These are phyloP conservation scores for Microsporum ferrugineum DNA, from an alignment of 2,329 filamentous ascomycete species.

Conservation along the genomic window DNA sequence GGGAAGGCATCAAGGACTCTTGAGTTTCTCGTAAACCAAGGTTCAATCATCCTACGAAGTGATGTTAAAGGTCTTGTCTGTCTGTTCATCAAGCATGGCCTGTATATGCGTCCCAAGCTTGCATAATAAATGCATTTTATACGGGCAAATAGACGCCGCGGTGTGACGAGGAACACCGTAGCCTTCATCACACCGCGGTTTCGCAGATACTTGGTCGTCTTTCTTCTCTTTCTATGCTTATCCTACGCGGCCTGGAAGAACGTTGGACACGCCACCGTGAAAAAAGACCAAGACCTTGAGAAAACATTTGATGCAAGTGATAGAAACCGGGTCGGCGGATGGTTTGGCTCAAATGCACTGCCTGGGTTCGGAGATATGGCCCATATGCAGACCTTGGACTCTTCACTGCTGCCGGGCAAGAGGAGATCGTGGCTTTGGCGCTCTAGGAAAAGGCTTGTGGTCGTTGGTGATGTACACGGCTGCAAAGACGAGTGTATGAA, in stretches of 20 bases:
- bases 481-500: slow-evolving; percentile 55
- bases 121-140: background rate
- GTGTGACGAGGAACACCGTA: background rate
- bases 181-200: slow-evolving; percentile 31
- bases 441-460: slow-evolving; percentile 51
- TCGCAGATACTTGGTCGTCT: slow-evolving; percentile 30
- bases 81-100: background rate
- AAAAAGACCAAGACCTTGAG: slow-evolving; percentile 23
- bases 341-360: slow-evolving; percentile 39
- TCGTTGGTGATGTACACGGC: slow-evolving; percentile 89
- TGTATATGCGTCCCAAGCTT: background rate
- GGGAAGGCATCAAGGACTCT: background rate
- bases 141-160: background rate
- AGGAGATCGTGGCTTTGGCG: slow-evolving; percentile 19
- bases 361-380: slow-evolving; percentile 41
- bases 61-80: too few species aligned
- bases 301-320: slow-evolving; percentile 23
- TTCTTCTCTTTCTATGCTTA: slow-evolving; percentile 23
- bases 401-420: slow-evolving; percentile 34
- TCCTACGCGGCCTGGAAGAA: slow-evolving; percentile 26
- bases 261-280: slow-evolving; percentile 22
- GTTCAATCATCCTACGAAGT: background rate
- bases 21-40: background rate
- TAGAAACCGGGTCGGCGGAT: slow-evolving; percentile 22
- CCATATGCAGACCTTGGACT: slow-evolving; percentile 40